Conservation (phyloP, 257 asterid genomes). For the Salvia hispanica region DNA sequence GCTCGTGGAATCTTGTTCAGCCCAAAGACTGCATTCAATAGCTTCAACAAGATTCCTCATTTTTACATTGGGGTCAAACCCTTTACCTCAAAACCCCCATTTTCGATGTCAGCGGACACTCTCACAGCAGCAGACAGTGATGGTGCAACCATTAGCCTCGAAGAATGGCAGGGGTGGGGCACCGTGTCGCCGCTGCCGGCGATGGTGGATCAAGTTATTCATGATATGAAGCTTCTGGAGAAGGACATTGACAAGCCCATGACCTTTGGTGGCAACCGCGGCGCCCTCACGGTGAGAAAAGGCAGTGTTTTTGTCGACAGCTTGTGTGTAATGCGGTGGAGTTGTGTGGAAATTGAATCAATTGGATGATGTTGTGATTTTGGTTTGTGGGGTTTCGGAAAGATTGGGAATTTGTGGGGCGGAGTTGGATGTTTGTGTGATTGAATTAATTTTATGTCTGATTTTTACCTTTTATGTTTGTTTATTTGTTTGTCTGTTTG, state of each 20-base stretch:
- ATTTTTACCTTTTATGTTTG: neutral
- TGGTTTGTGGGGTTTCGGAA: neutral
- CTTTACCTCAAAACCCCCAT: slow-evolving; percentile 30
- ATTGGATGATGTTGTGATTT: slow-evolving; percentile 20
- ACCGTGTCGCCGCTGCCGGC: slow-evolving; percentile 71
- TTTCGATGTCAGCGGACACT: slow-evolving; percentile 30
- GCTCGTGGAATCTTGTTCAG: slow-evolving; percentile 18
- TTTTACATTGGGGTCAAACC: slow-evolving; percentile 12
- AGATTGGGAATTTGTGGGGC: neutral
- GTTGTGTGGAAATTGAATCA: neutral
- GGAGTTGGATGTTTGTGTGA: slow-evolving; percentile 17
- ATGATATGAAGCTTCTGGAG: slow-evolving; percentile 76
- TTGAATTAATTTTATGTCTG: neutral
- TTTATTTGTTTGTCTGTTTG: neutral
- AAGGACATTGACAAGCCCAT: slow-evolving; percentile 50
- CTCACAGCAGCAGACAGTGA: slow-evolving; percentile 29
- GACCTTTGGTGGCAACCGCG: slow-evolving; percentile 85
- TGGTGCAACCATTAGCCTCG: slow-evolving; percentile 49
- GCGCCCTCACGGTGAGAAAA: slow-evolving; percentile 59
- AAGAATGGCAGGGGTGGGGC: slow-evolving; percentile 99
- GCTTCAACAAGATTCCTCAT: too few relatives aligned
- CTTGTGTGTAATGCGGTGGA: neutral
- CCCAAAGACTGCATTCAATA: slow-evolving; percentile 29
- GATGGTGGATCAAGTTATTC: slow-evolving; percentile 72
- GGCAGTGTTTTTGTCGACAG: neutral